phyloP scores from a whole-genome alignment of 805 yeast species.

The Saccharomyces jurei region DNA sequence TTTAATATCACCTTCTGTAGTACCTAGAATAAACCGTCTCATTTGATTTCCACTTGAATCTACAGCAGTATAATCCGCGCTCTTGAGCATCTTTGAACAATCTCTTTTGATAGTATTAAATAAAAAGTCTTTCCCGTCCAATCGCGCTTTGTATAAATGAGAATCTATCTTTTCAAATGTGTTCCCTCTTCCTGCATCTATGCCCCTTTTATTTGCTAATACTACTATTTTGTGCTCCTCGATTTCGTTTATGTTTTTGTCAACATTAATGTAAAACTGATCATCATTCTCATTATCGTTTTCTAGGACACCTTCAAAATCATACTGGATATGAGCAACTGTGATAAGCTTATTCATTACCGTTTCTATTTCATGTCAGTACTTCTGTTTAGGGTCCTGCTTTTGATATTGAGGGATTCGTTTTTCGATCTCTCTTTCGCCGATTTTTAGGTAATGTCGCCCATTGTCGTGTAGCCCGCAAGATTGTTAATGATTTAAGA shows the following conservation, averaged over 20 bases:
- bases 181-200: conserved; percentile 10
- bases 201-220: conserved; percentile 9
- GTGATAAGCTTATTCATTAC: neutral
- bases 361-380: neutral
- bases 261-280: conserved; percentile 38
- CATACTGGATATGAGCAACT: conserved; percentile 35
- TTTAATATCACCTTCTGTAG: conserved; percentile 28
- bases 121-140: conserved; percentile 8
- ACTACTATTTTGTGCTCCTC: conserved; percentile 28
- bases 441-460: neutral
- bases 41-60: conserved; percentile 29
- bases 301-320: conserved; percentile 37
- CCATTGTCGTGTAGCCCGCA: neutral
- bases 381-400: neutral
- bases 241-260: conserved; percentile 18
- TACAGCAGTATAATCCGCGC: conserved; percentile 25
- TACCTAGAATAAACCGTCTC: conserved; percentile 28
- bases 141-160: conserved; percentile 9
- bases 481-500: neutral
- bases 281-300: conserved; percentile 22
- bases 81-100: neutral
- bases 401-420: neutral
- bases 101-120: conserved; percentile 9
- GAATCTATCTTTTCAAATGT: conserved; percentile 3
- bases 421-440: neutral